Conservation (phyloP, 2,329 filamentous ascomycete genomes). For the Paecilomyces formosus region DNA sequence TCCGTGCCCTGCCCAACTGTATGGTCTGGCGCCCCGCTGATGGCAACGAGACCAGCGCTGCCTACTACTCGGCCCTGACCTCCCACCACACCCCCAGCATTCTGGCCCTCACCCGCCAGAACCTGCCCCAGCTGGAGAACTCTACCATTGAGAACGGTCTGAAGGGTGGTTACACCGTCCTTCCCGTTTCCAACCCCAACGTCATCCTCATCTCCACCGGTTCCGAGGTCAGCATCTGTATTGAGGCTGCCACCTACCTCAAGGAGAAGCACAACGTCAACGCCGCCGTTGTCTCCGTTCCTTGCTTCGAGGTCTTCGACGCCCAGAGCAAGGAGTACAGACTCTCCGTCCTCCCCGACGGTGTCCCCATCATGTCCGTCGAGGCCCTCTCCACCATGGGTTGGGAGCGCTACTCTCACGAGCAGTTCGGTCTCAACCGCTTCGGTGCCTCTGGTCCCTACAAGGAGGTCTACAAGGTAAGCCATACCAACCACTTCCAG, state of each 20-base stretch:
- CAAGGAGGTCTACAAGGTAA: constrained; percentile 91
- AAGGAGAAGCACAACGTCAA: constrained; percentile 80
- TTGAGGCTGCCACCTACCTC: constrained; percentile 87
- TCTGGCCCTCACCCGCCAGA: constrained; percentile 91
- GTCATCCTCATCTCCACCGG: constrained; percentile 91
- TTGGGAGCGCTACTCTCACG: constrained; percentile 98
- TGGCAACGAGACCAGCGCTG: constrained; percentile 95
- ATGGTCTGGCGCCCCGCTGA: constrained; percentile 99
- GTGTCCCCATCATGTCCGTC: constrained; percentile 84
- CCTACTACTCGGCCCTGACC: constrained; percentile 92
- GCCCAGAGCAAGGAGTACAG: constrained; percentile 90
- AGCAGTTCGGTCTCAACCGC: constrained; percentile 98
- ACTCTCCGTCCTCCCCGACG: constrained; percentile 85
- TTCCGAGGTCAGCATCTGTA: constrained; percentile 88
- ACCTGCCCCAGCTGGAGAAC: constrained; percentile 94
- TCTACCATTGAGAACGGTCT: constrained; percentile 80
- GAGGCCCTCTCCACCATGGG: constrained; percentile 97
- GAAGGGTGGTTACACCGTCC: constrained; percentile 91
- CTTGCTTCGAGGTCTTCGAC: constrained; percentile 97
- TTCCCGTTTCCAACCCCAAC: constrained; percentile 75
- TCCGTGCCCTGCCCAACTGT: constrained; percentile 97
- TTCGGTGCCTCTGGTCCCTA: constrained; percentile 97
- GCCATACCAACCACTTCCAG: constrained; percentile 18
- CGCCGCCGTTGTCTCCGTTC: constrained; percentile 89
- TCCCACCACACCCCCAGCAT: constrained; percentile 87